Evolutionary conservation across 2,329 filamentous ascomycete genomes (phyloP), one percentile per base, ranked within the genome.

Genomic region (Pyricularia grisea): DNA sequence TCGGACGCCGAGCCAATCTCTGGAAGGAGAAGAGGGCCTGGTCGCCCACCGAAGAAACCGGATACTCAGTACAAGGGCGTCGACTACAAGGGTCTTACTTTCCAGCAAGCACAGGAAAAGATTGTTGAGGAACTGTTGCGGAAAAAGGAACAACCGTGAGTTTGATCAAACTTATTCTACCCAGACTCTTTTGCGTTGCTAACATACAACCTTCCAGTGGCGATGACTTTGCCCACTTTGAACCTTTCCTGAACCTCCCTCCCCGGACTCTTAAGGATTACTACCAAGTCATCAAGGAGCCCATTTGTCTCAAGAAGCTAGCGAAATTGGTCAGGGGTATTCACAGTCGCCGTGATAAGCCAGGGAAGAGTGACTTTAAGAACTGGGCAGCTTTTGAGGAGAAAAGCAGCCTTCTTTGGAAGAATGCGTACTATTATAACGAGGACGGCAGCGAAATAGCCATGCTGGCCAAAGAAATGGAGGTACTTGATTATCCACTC

Each of bases 391-490:
- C 88, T 0, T 92, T 97, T 72, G 92, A 93, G 76, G 89, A 93
- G 68, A 91, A 92, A 74, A 85, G 92, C 14, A 91, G 89, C 74
- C 84, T 92, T 68, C 88, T 97, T 63, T 97, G 94, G 94, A 86
- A 85, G 66, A 97, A 97, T 78, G 93, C 93, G 0, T 91, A 89
- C 74, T 90, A 90, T 70, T 97, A 94, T 82, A 97, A 97, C 73
- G 92, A 97, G 77, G 93, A 97, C 75, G 92, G 90, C 4, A 97
- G 94, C 75, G 90, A 93, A 20, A 94, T 97, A 67, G 92, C 89
- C 72, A 83, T 87, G 27, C 82, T 95, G 71, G 92, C 93, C 0
- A 87, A 89, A 66, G 89, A 95, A 70, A 86, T 97, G 7, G 90
- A 96, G 87, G 92, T 92, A 81, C 66, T 76, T 67, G 63, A 66